Base-by-base conservation (phyloP, 2,329 filamentous ascomycete species). In the Bipolaris zeicola region DNA sequence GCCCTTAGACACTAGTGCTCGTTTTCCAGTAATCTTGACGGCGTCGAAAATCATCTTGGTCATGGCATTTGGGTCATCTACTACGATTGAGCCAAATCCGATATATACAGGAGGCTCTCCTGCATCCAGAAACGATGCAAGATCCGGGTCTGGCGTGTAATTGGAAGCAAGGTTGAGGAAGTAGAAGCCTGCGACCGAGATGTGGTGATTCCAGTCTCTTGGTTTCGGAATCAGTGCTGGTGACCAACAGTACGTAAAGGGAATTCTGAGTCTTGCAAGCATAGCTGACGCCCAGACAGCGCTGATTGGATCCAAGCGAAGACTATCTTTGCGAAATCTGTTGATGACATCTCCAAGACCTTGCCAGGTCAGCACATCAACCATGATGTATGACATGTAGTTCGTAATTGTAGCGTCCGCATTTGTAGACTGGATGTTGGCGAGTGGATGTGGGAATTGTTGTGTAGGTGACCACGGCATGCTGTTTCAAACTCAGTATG, bases 301-400 rank as follows among this genome's bases (percentile, higher is more conserved):
- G 58, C 89, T 92, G 39, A 97, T 82, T 0, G 89, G 85, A 42
- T 95, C 89, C 0, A 97, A 79, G 24, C 89, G 89, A 1, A 96
- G 81, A 13, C 85, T 85, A 56, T 87, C 87, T 62, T 89, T 87
- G 50, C 93, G 83, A 69, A 96, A 97, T 10, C 87, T 84, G 70
- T 98, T 97, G 71, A 97, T 94, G 5, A 97, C 81, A 74, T 97
- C 93, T 36, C 93, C 93, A 3, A 96, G 79, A 0, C 92, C 92
- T 76, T 96, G 92, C 92, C 92, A 96, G 10, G 92, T 93, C 82
- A 96, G 87, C 85, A 96, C 91, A 64, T 96, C 92, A 2, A 96
- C 89, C 18, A 96, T 80, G 0, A 89, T 87, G 67, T 96, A 96
- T 0, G 89, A 90, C 54, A 96, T 82, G 69, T 91, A 94, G 66